phyloP scores from a whole-genome alignment of 2,329 filamentous ascomycete genomes.

The Fusarium agapanthi region DNA sequence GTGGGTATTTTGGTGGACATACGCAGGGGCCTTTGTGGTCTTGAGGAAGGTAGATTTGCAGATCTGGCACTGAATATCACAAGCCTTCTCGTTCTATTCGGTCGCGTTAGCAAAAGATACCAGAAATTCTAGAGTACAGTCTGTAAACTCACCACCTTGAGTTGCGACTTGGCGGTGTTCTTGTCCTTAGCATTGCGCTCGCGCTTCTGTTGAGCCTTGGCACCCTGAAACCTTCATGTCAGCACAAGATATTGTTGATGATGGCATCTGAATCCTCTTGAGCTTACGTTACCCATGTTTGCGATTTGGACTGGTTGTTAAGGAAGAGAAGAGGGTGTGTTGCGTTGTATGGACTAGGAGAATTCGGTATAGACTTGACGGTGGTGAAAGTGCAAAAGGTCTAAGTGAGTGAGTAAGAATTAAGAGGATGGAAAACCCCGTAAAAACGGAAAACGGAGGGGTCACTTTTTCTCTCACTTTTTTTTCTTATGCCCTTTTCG shows the following conservation, averaged over 20 bases:
- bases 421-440: constrained; percentile 2
- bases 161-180: constrained; percentile 69
- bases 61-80: constrained; percentile 78
- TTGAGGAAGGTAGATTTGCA: constrained; percentile 84
- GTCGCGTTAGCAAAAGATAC: constrained; percentile 20
- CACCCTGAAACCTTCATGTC: constrained; percentile 57
- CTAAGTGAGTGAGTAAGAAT: constrained; percentile 13
- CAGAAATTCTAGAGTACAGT: neutral
- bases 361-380: constrained; percentile 23
- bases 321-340: neutral
- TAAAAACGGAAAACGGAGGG: constrained; percentile 33
- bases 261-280: neutral
- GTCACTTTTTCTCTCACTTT: neutral
- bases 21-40: constrained; percentile 78
- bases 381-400: constrained; percentile 20
- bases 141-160: constrained; percentile 67
- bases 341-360: neutral
- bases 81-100: constrained; percentile 73
- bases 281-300: constrained; percentile 50
- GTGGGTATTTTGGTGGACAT: constrained; percentile 45
- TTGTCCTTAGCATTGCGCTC: constrained; percentile 74
- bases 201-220: constrained; percentile 75
- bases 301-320: constrained; percentile 19
- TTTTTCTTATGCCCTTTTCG: constrained; percentile 10
- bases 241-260: constrained; percentile 14